Base-by-base conservation (phyloP, 768 basidiomycete genomes). In the Pseudohyphozyma bogoriensis region DNA sequence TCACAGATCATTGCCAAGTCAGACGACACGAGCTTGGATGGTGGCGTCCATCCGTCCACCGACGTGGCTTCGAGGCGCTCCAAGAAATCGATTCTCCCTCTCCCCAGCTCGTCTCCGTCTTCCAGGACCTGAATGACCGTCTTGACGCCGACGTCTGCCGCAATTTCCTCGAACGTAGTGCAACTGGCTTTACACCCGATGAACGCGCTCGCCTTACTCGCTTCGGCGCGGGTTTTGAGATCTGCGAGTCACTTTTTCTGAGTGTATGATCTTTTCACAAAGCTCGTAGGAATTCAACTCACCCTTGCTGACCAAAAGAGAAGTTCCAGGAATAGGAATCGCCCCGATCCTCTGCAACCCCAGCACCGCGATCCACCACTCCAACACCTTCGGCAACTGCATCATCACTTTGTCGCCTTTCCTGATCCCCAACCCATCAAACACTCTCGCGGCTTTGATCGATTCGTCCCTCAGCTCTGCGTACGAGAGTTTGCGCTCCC, bases 401-500 rank as follows among this genome's bases (percentile, higher is more conserved):
- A 67, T n/a, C 18, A 37, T 49, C 35, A 51, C 65, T 29, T 55
- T 44, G 54, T 68, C 66, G 7, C 66, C 66, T 53, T 65, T 65
- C 40, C 40, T 50, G 32, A 68, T n/a, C 18, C 63, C 63, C 8
- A 11, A 6, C 10, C 55, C 16, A 5, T 12, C 22, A 20, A 68
- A 65, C 6, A 51, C 57, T n/a, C 45, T 45, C 22, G 63, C 66
- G 16, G 60, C 54, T 4, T 52, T 44, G 44, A 57, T 2, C 13
- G 50, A 57, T 40, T 57, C 35, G 7, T 58, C 51, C 2, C 20
- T 32, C 26, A 68, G 50, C n/a, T 68, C 45, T 1, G 1, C 4
- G 45, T 68, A 68, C 10, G 49, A 40, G 5, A 65, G 18, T n/a
- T 51, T 57, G 15, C 57, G 28, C 54, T 67, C 66, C 10, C 0